A percentile compares a stretch with the other conserved stretches of the same genome.
Evolutionary conservation across 2,329 filamentous ascomycete genomes (phyloP).

Genomic region (Pochonia chlamydosporia): DNA sequence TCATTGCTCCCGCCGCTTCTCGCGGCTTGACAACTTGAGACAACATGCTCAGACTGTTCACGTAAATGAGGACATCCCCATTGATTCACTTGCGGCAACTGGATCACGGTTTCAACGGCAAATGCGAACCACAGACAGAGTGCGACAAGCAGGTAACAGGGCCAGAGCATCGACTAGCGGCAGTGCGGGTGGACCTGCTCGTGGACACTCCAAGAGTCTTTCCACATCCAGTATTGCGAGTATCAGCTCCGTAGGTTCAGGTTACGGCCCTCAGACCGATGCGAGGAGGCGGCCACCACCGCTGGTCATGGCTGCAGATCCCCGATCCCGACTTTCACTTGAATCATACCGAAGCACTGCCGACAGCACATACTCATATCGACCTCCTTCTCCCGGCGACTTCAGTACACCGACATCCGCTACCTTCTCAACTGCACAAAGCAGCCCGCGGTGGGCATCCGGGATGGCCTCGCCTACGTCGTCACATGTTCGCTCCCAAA

Average conservation of each 20-base stretch:
- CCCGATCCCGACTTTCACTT: constrained; percentile 58
- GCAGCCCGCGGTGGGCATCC: constrained; percentile 69
- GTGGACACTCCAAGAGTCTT: constrained; percentile 79
- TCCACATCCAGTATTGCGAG: constrained; percentile 84
- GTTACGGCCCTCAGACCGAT: constrained; percentile 60
- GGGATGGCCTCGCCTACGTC: constrained; percentile 67
- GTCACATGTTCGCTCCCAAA: constrained; percentile 62
- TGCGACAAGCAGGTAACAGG: constrained; percentile 65
- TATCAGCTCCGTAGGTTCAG: constrained; percentile 60
- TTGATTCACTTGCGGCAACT: constrained; percentile 86
- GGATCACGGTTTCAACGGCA: constrained; percentile 90
- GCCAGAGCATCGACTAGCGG: constrained; percentile 73
- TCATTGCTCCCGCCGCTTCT: constrained; percentile 89
- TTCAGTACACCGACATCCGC: constrained; percentile 80
- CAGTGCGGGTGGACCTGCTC: constrained; percentile 62
- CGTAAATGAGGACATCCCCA: constrained; percentile 93
- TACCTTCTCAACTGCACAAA: constrained; percentile 70
- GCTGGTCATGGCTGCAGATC: constrained; percentile 74
- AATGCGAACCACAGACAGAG: constrained; percentile 72
- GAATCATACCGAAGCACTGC: constrained; percentile 63
- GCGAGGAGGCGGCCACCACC: constrained; percentile 70
- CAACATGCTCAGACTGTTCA: constrained; percentile 98
- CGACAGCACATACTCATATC: constrained; percentile 57
- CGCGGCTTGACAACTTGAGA: constrained; percentile 85
- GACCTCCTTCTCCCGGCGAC: constrained; percentile 63